Evolutionary conservation across 345 rosid genomes (phyloP), one percentile per base, ranked within the genome.

Genomic region (Arabidopsis suecica): DNA sequence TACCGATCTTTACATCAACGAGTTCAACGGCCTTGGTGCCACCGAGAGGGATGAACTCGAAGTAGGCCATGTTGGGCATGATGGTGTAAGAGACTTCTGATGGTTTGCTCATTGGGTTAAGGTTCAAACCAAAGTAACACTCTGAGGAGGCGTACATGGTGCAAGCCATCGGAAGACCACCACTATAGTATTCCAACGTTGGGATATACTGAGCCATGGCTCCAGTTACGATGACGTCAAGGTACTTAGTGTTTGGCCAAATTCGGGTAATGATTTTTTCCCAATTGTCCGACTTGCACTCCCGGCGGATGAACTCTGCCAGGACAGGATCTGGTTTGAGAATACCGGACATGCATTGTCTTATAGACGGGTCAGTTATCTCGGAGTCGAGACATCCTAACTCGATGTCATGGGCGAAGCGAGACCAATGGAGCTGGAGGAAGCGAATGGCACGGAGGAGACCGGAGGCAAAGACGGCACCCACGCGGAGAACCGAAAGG

Each of bases 191-290:
- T 59, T 94, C 93, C n/a, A 94, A 86, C 0, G 98, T 94, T 0
- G 97, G 96, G 13, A 94, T 94, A 71, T 94, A 94, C 73, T 94
- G 98, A 22, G 97, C 97, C 98, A 94, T 94, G 7, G 98, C 92
- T 20, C 98, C 97, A 0, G 98, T 91, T 1, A 94, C 97, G 7
- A 94, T 94, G 41, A 94, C 98, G 67, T 94, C 98, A 2, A 94
- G 80, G 48, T 94, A 94, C 65, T 88, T 91, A 0, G 97, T 91
- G 65, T 90, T 88, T 8, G 98, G 97, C 97, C 98, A 94, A 41
- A 94, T 86, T 44, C 91, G 72, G 0, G 88, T 83, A 44, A 94
- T 85, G 11, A 94, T 88, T 20, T 90, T 78, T 32, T 86, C 97
- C 98, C 97, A 95, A 30, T 82, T 83, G 9, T 86, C 87, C 3